phyloP scores from a whole-genome alignment of 345 rosid species.

The Lumnitzera racemosa region DNA sequence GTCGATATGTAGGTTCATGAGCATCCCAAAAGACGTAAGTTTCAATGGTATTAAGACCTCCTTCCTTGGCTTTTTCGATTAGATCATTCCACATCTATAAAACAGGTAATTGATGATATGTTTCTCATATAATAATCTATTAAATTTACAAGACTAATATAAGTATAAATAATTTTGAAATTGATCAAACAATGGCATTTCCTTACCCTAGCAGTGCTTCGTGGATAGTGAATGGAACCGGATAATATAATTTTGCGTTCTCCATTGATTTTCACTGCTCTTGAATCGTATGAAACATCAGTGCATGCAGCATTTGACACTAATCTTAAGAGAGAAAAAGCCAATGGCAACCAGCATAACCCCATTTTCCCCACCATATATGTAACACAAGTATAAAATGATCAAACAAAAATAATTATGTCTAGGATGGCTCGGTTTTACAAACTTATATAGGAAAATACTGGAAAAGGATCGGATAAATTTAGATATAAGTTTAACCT shows the following conservation, averaged over 20 bases:
- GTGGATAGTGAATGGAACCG: conserved; percentile 34
- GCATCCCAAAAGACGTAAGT: conserved; percentile 74
- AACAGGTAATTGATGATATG: neutral
- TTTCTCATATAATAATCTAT: neutral
- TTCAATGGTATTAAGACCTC: conserved; percentile 56
- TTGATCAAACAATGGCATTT: neutral
- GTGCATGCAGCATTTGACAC: too few relatives aligned
- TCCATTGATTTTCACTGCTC: conserved; percentile 29
- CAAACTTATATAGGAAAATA: too few relatives aligned
- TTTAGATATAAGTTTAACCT: too few relatives aligned
- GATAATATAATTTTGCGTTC: conserved; percentile 24
- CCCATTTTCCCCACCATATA: too few relatives aligned
- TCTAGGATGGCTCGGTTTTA: too few relatives aligned
- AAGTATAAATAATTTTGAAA: neutral
- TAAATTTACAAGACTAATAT: neutral
- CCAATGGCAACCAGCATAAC: too few relatives aligned
- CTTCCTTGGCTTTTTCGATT: conserved; percentile 31
- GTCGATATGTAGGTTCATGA: conserved; percentile 37
- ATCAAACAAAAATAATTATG: too few relatives aligned
- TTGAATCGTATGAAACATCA: conserved; percentile 10
- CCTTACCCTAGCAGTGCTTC: conserved; percentile 31
- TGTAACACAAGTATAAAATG: too few relatives aligned
- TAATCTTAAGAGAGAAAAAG: too few relatives aligned
- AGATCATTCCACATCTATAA: conserved; percentile 36
- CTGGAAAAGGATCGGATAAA: too few relatives aligned